These are phyloP conservation scores for Scutellaria barbata DNA, from an alignment of 257 asterid genomes.

Conservation along the genomic window DNA sequence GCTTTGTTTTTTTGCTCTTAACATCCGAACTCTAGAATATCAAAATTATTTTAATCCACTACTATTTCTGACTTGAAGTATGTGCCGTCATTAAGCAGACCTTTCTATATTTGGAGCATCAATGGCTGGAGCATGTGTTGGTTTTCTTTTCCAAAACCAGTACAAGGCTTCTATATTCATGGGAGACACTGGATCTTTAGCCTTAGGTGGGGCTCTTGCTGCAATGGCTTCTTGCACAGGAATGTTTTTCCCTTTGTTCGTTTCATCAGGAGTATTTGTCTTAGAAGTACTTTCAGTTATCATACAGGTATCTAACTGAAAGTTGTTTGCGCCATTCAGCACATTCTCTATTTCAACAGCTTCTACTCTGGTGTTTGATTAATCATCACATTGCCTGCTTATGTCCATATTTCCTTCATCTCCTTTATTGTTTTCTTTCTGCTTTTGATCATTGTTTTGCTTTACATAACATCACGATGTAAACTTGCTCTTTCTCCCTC, in stretches of 20 bases:
- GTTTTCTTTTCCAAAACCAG: slow-evolving; percentile 84
- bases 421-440: not conserved
- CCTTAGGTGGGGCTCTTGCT: slow-evolving; percentile 94
- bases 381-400: not conserved
- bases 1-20: slow-evolving; percentile 20
- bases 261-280: slow-evolving; percentile 75
- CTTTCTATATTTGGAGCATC: slow-evolving; percentile 92
- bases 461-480: not conserved
- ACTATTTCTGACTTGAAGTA: slow-evolving; percentile 30
- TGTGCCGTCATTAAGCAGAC: slow-evolving; percentile 50
- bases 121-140: slow-evolving; percentile 97
- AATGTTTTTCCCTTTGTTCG: slow-evolving; percentile 85
- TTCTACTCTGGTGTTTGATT: not conserved
- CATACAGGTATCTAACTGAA: slow-evolving; percentile 55
- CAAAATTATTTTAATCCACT: not conserved
- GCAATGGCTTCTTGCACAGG: slow-evolving; percentile 97
- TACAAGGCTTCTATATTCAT: slow-evolving; percentile 78
- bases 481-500: not conserved
- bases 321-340: not conserved
- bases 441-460: not conserved
- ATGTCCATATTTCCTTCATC: too few relatives aligned
- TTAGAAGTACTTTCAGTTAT: slow-evolving; percentile 64
- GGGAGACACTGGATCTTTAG: slow-evolving; percentile 93
- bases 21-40: slow-evolving; percentile 14
- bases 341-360: not conserved